Percentiles rank a stretch among this genome's conserved stretches.
phyloP scores from a whole-genome alignment of 139 green algal genomes.

The Auxenochlorella pyrenoidosa region DNA sequence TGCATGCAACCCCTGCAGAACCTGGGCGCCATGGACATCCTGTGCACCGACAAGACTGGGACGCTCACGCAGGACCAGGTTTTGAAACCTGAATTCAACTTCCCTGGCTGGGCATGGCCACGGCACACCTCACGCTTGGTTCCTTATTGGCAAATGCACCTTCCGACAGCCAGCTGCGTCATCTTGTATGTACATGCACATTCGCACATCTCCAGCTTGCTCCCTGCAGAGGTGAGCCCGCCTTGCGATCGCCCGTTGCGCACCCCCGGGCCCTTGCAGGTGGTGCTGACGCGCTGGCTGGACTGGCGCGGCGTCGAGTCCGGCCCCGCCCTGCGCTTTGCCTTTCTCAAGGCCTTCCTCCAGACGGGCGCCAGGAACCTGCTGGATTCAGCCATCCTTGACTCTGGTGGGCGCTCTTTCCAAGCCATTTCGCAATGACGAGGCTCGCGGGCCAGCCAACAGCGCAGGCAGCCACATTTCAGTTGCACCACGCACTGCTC shows the following conservation, averaged over 20 bases:
- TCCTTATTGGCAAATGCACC: too few species aligned
- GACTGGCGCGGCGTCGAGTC: background rate
- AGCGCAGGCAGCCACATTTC: too few species aligned
- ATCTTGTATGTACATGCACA: too few species aligned
- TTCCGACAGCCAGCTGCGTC: too few species aligned
- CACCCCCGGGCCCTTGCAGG: background rate
- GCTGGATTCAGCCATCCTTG: slow-evolving; percentile 37
- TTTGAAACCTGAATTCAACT: too few species aligned
- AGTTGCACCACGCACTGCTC: too few species aligned
- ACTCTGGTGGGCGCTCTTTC: background rate
- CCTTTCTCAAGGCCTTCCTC: slow-evolving; percentile 34
- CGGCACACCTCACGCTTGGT: too few species aligned
- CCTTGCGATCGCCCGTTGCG: background rate
- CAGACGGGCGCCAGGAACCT: slow-evolving; percentile 37
- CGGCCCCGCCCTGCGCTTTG: background rate
- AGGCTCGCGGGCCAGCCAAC: too few species aligned
- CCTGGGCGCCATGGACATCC: slow-evolving; percentile 53
- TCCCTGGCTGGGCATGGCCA: too few species aligned
- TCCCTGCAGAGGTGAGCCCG: background rate
- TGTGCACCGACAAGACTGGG: slow-evolving; percentile 75
- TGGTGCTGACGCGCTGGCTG: slow-evolving; percentile 26
- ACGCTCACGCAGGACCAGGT: slow-evolving; percentile 72
- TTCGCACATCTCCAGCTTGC: too few species aligned
- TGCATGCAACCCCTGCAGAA: background rate
- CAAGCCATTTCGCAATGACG: too few species aligned